Percentiles rank a stretch among this genome's conserved stretches.
Evolutionary conservation across 176 grass and related monocot genomes (phyloP).

Genomic region (Chrysopogon serrulatus): DNA sequence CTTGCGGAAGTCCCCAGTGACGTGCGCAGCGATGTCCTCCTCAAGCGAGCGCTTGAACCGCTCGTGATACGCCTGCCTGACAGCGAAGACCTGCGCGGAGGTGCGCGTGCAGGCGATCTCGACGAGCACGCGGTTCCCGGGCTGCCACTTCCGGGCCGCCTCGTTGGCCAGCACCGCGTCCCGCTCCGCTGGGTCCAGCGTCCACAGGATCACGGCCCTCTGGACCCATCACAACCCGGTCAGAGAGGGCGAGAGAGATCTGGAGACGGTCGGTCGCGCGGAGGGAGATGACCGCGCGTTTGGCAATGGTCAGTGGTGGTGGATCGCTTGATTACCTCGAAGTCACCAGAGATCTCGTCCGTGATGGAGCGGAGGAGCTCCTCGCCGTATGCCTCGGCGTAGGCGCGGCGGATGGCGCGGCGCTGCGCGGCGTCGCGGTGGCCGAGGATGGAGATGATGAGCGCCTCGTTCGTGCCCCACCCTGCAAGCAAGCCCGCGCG

Average conservation of each 20-base stretch:
- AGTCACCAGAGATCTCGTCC: constrained; percentile 85
- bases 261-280: not conserved
- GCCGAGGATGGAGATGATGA: constrained; percentile 92
- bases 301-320: not conserved
- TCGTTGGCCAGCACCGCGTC: constrained; percentile 88
- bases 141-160: constrained; percentile 61
- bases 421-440: constrained; percentile 79
- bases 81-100: constrained; percentile 55
- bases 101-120: constrained; percentile 76
- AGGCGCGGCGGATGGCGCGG: constrained; percentile 63
- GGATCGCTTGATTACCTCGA: constrained; percentile 61
- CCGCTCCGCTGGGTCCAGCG: constrained; percentile 73
- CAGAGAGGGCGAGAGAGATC: constrained; percentile 3
- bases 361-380: constrained; percentile 85
- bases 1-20: constrained; percentile 85
- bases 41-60: constrained; percentile 87
- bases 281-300: not conserved
- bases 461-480: constrained; percentile 84
- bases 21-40: constrained; percentile 80
- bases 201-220: constrained; percentile 84
- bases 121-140: constrained; percentile 68
- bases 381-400: constrained; percentile 64
- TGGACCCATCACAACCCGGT: constrained; percentile 21
- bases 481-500: constrained; percentile 26
- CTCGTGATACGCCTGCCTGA: constrained; percentile 66